Base-by-base conservation (phyloP, 140 eudicot species). In the Erigeron philadelphicus region DNA sequence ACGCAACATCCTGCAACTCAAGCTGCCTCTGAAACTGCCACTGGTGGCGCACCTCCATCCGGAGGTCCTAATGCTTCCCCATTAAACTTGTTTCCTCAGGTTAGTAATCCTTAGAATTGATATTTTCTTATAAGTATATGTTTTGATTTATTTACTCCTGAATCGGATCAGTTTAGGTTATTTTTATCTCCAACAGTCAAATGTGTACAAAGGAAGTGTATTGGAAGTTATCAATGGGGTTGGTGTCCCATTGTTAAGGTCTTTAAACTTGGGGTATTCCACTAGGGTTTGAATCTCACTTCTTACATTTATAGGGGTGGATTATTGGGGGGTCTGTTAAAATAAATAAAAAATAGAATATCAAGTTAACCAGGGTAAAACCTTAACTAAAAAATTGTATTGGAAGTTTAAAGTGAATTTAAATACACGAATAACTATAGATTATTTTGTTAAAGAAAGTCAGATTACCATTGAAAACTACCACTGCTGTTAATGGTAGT, bases 1-100 rank as follows among this genome's bases (percentile, higher is more conserved):
- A 78, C 84, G 57, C 92, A 76, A 11, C 79, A 83, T 15, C 86
- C 81, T 70, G 78, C 81, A 40, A 59, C 81, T 78, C 79, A 58
- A 68, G 64, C 70, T 76, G 66, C 54, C 57, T 60, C 71, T 44
- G 73, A 78, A 68, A 84, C 73, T 50, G 61, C 76, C 6, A 71
- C 48, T 8, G 70, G 55, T 42, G 75, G 72, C 47, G 75, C 84
- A 49, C 87, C 88, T 44, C 45, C 76, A 76, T 83, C 89, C 74
- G 91, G 90, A 42, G 96, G 80, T 61, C 98, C 96, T 50, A 93
- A 93, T 78, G 81, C 98, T 23, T 81, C 95, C 43, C 98, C 98
- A 1, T 75, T 93, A 68, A 86, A 93, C 56, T 59, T 93, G 84
- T 93, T 93, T 86, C 98, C 96, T 66, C 96, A 89, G 96, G 98